phyloP scores from a whole-genome alignment of 768 basidiomycete species.

The Auriscalpium microsporum region DNA sequence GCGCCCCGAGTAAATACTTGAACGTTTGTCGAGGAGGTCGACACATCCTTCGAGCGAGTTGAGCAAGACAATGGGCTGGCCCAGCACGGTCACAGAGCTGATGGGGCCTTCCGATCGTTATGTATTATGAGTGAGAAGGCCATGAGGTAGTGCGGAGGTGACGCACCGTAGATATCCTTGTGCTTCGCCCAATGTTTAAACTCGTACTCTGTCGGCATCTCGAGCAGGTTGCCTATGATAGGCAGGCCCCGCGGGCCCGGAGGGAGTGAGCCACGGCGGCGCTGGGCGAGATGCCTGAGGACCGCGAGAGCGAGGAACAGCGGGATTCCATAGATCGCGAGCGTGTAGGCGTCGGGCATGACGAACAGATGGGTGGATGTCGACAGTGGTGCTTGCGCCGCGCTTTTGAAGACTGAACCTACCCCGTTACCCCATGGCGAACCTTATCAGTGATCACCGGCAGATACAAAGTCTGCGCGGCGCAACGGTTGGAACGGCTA shows the following conservation, averaged over 20 bases:
- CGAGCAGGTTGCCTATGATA: constrained; percentile 3
- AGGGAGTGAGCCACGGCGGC: not conserved
- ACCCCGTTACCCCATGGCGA: too few species aligned
- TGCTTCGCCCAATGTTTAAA: constrained; percentile 7
- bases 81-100: constrained; percentile 4
- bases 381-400: too few species aligned
- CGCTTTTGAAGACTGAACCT: too few species aligned
- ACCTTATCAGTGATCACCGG: too few species aligned
- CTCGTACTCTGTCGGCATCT: constrained; percentile 1
- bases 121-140: not conserved
- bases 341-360: too few species aligned
- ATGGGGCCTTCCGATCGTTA: not conserved
- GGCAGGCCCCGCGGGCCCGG: constrained; percentile 7
- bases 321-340: too few species aligned
- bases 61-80: constrained; percentile 3
- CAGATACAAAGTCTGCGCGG: too few species aligned
- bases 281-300: too few species aligned
- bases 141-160: too few species aligned
- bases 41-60: constrained; percentile 7
- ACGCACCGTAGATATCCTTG: constrained; percentile 1
- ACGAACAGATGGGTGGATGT: too few species aligned
- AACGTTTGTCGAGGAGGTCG: constrained; percentile 8
- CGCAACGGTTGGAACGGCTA: too few species aligned
- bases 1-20: constrained; percentile 3
- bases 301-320: too few species aligned